These are phyloP conservation scores for Bidens hawaiensis DNA, from an alignment of 140 eudicot species.

Conservation along the genomic window DNA sequence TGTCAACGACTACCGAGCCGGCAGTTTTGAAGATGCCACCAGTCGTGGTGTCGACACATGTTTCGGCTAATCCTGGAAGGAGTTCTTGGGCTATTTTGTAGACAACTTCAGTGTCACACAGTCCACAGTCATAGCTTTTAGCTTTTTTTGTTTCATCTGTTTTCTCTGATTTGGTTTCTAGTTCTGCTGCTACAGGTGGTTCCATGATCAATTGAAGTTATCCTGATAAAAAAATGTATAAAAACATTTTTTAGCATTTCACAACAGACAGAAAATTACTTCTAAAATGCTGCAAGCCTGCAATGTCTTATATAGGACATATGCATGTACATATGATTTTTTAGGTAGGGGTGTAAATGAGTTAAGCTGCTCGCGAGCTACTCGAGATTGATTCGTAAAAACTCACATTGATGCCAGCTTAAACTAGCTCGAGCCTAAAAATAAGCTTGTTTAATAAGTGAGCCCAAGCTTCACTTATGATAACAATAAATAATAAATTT, in stretches of 20 bases:
- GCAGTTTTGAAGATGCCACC: conserved; percentile 76
- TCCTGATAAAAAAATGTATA: conserved; percentile 4
- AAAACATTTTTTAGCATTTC: not conserved
- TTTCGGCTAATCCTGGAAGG: conserved; percentile 82
- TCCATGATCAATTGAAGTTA: conserved; percentile 38
- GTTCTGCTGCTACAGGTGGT: conserved; percentile 43
- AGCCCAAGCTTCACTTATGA: too few species aligned
- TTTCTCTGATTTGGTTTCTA: conserved; percentile 43
- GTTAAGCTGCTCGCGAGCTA: too few species aligned
- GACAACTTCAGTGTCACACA: conserved; percentile 62
- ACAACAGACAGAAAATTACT: too few species aligned
- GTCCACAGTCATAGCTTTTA: conserved; percentile 54
- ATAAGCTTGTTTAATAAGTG: too few species aligned
- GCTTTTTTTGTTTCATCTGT: conserved; percentile 40
- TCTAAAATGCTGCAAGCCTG: too few species aligned
- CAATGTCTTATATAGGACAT: too few species aligned
- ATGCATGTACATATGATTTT: too few species aligned
- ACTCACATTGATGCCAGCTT: too few species aligned
- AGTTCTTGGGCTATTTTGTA: conserved; percentile 74
- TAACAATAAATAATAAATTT: too few species aligned
- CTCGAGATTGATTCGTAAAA: too few species aligned
- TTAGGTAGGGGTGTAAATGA: too few species aligned
- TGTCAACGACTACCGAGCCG: conserved; percentile 67
- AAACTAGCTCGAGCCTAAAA: too few species aligned
- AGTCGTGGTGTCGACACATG: conserved; percentile 82